Evolutionary conservation across 1,284 basidiomycete species (phyloP).

Genomic region (Marasmius sp.): DNA sequence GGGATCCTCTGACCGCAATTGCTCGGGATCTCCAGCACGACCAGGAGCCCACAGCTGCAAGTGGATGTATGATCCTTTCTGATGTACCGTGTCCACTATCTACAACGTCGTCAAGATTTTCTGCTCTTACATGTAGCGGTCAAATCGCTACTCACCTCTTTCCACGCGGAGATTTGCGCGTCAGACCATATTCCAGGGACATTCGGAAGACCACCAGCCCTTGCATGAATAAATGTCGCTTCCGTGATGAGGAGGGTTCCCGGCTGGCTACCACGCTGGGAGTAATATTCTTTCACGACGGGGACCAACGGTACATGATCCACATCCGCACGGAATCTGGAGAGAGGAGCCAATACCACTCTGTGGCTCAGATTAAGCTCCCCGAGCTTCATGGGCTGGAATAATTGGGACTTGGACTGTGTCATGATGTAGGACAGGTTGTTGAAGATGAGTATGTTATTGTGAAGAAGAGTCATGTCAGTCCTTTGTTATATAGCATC

Average conservation of each 20-base stretch:
- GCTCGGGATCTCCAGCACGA: conserved; percentile 29
- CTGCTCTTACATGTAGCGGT: neutral
- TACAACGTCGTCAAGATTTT: conserved; percentile 8
- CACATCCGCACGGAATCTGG: conserved; percentile 21
- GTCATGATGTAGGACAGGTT: too few species aligned
- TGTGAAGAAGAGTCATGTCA: too few species aligned
- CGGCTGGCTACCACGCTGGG: conserved; percentile 29
- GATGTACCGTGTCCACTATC: conserved; percentile 35
- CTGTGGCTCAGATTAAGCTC: conserved; percentile 23
- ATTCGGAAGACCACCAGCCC: conserved; percentile 24
- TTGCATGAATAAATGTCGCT: conserved; percentile 31
- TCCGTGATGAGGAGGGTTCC: conserved; percentile 40
- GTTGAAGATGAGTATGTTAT: too few species aligned
- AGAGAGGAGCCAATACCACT: conserved; percentile 27
- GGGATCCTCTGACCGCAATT: conserved; percentile 24
- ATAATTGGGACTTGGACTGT: conserved; percentile 15
- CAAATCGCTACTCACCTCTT: conserved; percentile 25
- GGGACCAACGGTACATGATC: conserved; percentile 25
- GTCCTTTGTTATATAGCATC: too few species aligned
- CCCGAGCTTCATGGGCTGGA: conserved; percentile 24
- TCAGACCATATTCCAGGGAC: conserved; percentile 36
- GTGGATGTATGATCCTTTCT: conserved; percentile 41
- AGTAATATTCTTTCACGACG: conserved; percentile 32
- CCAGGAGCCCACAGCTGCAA: conserved; percentile 50
- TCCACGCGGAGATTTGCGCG: conserved; percentile 39